Evolutionary conservation across 164 flowering plant genomes (phyloP), one percentile per base, ranked within the genome.

Genomic region (Umbellularia californica): DNA sequence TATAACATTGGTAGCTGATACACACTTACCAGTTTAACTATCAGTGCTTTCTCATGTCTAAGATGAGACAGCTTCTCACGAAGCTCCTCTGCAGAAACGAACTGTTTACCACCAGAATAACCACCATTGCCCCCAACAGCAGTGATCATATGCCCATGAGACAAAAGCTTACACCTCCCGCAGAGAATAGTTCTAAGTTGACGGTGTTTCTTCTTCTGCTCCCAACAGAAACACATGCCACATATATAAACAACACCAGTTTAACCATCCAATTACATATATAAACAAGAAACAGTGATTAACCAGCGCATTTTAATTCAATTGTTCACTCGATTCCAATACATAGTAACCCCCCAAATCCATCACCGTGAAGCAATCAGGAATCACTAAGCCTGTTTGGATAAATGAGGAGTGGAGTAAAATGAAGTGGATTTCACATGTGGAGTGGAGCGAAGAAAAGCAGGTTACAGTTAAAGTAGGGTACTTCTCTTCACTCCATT

Each of bases 91-190:
- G 98, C 99, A 7, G 89, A 74, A 80, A 93, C 81, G 82, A 95
- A 95, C 76, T 90, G 98, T 77, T 92, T 92, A 68, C 99, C 97
- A 24, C 99, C 99, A 64, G 97, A 58, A 82, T 95, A 95, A 65
- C 99, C 99, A 68, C 98, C 99, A 86, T 95, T 83, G 52, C 99
- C 99, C 73, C 98, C 98, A 70, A 95, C 99, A 70, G 99, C 99
- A 71, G 99, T 95, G 66, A 95, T 87, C 99, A 95, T 95, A 64
- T 90, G 96, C 66, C 99, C 99, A 80, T 95, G 99, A 75, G 97
- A 90, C 74, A 95, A 72, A 69, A 90, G 92, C 73, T 74, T 78
- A 78, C 99, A 95, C 83, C 99, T 89, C 78, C 96, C 93, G 78
- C 99, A 95, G 1, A 95, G 84, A 63, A 95, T 85, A 1, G 88